Evolutionary conservation across 768 basidiomycete species (phyloP), one percentile per base, ranked within the genome.

Genomic region (Pleurotus pulmonarius): DNA sequence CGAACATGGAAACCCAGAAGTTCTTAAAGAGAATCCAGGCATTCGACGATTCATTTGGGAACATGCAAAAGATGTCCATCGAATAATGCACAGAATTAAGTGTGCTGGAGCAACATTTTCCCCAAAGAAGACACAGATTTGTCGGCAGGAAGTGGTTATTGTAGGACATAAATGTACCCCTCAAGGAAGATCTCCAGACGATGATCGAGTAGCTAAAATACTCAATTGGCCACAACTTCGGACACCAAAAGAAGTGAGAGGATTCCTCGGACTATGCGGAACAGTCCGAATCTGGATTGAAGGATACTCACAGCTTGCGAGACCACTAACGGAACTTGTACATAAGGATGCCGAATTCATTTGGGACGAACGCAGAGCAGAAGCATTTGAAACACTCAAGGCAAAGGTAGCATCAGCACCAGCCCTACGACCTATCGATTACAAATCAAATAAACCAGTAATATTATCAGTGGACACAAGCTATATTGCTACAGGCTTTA

Each of bases 31-130:
- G 11, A 73, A 73, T 49, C 62, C 62, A 2, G 58, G 61, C 2
- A 69, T 73, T 20, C 55, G 69, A 0, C 54, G 62, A 1, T 74
- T 72, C 46, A 57, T 74, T 1, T 75, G 71, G 70, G 72, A 75
- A 59, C 74, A 77, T 57, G 59, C 70, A 1, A 20, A 65, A 3
- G 64, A 69, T 44, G 52, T 74, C 20, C 71, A 78, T 51, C 58
- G 70, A 3, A 58, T 77, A 11, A 57, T 76, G 0, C 67, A 71
- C 22, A 53, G 66, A 1, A 63, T 77, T 3, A 67, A 63, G 24
- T 58, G 63, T 40, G 56, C 58, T 3, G 69, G 73, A 4, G 69
- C 60, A 0, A 74, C 70, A 3, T 66, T 70, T 38, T 68, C 64
- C 3, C 63, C 56, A 4, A 47, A 59, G 34, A 75, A 75, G 41